phyloP scores from a whole-genome alignment of 2,329 filamentous ascomycete species.

The Fusarium sp. region DNA sequence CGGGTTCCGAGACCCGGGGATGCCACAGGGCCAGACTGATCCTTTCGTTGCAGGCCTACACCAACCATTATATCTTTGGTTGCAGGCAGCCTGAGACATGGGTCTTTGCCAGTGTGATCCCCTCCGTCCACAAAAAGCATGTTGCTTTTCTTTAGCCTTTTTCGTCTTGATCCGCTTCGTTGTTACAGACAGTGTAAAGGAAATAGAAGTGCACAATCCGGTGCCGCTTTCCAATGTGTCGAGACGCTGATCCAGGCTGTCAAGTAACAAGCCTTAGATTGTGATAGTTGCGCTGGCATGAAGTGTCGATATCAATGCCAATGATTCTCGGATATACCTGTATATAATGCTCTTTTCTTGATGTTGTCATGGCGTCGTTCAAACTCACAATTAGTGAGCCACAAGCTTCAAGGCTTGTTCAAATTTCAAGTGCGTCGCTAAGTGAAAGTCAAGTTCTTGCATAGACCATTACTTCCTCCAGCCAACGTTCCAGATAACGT shows the following conservation, averaged over 20 bases:
- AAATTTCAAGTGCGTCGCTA: conserved; percentile 30
- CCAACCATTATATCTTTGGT: conserved; percentile 24
- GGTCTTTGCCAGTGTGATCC: conserved; percentile 13
- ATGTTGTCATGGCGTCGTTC: conserved; percentile 33
- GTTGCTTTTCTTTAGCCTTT: conserved; percentile 42
- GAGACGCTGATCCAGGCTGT: conserved; percentile 1
- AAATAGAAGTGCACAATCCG: conserved; percentile 21
- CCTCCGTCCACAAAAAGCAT: conserved; percentile 13
- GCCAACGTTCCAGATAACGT: conserved; percentile 77
- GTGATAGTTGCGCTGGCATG: conserved; percentile 14
- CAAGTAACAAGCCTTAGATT: conserved; percentile 6
- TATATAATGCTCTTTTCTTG: conserved; percentile 34
- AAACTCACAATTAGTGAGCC: conserved; percentile 30
- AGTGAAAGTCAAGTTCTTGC: conserved; percentile 19
- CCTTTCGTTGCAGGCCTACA: conserved; percentile 16
- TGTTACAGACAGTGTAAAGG: conserved; percentile 28
- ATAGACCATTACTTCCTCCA: conserved; percentile 61
- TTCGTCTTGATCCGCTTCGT: conserved; percentile 18
- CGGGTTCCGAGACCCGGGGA: conserved; percentile 7
- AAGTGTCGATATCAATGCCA: conserved; percentile 17
- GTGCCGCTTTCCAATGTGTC: conserved; percentile 30
- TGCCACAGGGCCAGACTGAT: conserved; percentile 34
- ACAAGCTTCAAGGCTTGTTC: conserved; percentile 32
- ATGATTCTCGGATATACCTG: conserved; percentile 23
- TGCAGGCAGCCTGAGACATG: conserved; percentile 11